Base-by-base conservation (phyloP, 768 basidiomycete species). In the Sporobolomyces pararoseus region DNA sequence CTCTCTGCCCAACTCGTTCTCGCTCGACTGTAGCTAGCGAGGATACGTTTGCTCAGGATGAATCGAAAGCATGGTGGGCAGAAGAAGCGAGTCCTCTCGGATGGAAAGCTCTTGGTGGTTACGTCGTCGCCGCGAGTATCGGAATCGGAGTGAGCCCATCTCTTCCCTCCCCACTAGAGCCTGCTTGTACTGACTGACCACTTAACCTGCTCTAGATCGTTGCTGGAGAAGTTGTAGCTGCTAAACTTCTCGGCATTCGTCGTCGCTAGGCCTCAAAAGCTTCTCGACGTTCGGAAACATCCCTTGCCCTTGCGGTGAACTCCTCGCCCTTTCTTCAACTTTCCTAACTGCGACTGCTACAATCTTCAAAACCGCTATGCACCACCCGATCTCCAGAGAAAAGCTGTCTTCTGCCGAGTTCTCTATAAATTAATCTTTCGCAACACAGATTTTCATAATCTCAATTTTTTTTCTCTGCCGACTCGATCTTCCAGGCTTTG, bases 141-240 rank as follows among this genome's bases (percentile, higher is more conserved):
- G 71, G 71, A 3, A 72, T 72, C 42, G 71, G 71, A 29, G 71
- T 72, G 63, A 44, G 63, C 9, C 10, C 46, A 7, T 47, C 46
- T 47, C 46, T 47, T 23, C 12, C 10, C 7, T 13, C 17, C 39
- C 17, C 39, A 42, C 39, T 17, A 9, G 39, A 9, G 10, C 39
- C 39, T n/a, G n/a, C n/a, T n/a, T 42, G 39, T 42, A 23, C 46
- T 47, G 12, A 47, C 39, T 42, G 39, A 42, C n/a, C n/a, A n/a
- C 39, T 42, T 42, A 17, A 17, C 53, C 23, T n/a, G 27, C 50
- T 14, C 32, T 51, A 72, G 71, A 72, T 72, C 31, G 66, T 72
- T 31, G 71, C 71, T 3, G 71, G 71, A 23, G 71, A 72, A 29
- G 71, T 72, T 19, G 66, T 72, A 25, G 49, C 63, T 1, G 19